These are phyloP conservation scores for Fragilariopsis cylindrus DNA, from an alignment of 108 stramenopile species.

Conservation along the genomic window DNA sequence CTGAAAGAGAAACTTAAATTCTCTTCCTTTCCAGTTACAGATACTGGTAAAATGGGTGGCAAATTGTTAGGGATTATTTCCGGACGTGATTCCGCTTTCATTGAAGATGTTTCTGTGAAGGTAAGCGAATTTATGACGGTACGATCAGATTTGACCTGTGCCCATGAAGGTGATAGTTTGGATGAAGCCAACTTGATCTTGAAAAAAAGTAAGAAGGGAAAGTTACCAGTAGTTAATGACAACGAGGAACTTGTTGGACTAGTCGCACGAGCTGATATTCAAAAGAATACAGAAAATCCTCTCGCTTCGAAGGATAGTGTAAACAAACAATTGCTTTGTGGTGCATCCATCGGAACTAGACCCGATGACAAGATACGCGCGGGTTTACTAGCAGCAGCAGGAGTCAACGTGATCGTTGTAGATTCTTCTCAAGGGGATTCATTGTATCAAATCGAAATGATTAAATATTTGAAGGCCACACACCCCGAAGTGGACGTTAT, in stretches of 20 bases:
- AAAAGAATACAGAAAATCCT: constrained; percentile 98
- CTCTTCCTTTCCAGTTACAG: constrained; percentile 98
- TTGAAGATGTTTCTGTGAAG: constrained; percentile 79
- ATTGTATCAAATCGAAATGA: constrained; percentile 97
- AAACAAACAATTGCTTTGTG: constrained; percentile 96
- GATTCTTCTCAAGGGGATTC: constrained; percentile 99
- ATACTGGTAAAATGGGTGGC: constrained; percentile 96
- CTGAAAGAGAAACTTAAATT: constrained; percentile 87
- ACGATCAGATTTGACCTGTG: constrained; percentile 81
- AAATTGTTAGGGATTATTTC: constrained; percentile 97
- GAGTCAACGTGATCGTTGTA: constrained; percentile 98
- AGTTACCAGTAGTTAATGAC: constrained; percentile 97
- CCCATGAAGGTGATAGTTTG: constrained; percentile 90
- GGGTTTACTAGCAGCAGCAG: constrained; percentile 89
- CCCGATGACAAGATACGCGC: constrained; percentile 95
- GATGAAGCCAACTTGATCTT: constrained; percentile 96
- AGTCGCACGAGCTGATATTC: constrained; percentile 97
- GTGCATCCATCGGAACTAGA: constrained; percentile 98
- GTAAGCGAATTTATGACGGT: constrained; percentile 94
- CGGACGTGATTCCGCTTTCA: constrained; percentile 95
- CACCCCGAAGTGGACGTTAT: constrained; percentile 94
- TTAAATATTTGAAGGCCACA: constrained; percentile 86
- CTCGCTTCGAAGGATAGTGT: constrained; percentile 90
- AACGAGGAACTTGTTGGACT: constrained; percentile 96
- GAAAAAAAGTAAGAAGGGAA: constrained; percentile 96